Conservation (phyloP, 73 alveolate species). For the Durusdinium trenchii region DNA sequence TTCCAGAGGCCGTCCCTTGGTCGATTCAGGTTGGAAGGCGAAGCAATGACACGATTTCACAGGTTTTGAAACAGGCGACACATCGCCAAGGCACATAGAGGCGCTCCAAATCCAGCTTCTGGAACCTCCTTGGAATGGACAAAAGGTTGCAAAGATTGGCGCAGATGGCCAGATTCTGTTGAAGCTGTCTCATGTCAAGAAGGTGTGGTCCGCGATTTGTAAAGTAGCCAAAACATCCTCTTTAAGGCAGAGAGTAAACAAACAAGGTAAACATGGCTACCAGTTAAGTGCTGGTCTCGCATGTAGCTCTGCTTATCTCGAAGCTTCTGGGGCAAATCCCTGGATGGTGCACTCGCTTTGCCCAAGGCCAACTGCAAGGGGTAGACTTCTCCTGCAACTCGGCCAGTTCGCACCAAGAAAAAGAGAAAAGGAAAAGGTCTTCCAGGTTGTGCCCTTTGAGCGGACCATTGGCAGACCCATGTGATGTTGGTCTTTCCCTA, state of each 20-base stretch:
- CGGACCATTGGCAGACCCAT: no score
- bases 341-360: not conserved
- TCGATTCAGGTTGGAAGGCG: not conserved
- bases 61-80: no score
- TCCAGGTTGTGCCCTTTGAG: no score
- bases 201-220: no score
- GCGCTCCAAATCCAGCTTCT: not conserved
- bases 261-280: no score
- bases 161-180: no score
- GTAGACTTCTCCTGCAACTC: not conserved
- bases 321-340: not conserved
- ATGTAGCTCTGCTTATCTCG: not conserved
- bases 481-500: no score
- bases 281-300: not conserved
- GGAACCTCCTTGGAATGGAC: not conserved
- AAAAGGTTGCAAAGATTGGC: no score
- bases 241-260: no score
- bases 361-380: conserved; percentile 2
- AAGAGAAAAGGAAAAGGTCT: not conserved
- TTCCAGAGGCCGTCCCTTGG: conserved; percentile 5
- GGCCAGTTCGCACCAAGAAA: not conserved
- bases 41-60: not conserved
- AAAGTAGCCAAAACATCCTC: no score
- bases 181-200: no score
- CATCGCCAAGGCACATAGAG: conserved; percentile 13